Percentiles rank a stretch among this genome's conserved stretches.
Evolutionary conservation across 2,329 filamentous ascomycete genomes (phyloP).

Genomic region (Blumeriella jaapii): DNA sequence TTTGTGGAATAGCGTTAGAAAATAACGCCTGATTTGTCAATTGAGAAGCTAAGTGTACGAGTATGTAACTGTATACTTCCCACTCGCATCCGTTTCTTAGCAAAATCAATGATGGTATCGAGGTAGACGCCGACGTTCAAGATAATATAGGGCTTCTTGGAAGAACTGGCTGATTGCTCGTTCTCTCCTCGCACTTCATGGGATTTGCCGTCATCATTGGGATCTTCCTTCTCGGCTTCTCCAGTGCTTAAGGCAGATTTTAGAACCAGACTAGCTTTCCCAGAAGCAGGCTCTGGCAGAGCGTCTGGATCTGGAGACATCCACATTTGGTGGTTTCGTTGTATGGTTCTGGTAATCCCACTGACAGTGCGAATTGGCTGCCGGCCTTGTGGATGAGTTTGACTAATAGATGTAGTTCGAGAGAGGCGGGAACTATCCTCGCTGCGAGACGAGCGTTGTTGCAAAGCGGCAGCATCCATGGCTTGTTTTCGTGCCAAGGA

Average conservation of each 20-base stretch:
- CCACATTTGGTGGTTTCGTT: slow-evolving; percentile 44
- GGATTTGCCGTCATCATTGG: neutral
- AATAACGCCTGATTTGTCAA: slow-evolving; percentile 86
- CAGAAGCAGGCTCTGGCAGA: slow-evolving; percentile 34
- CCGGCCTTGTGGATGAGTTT: slow-evolving; percentile 26
- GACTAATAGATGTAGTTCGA: slow-evolving; percentile 25
- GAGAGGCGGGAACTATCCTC: slow-evolving; percentile 28
- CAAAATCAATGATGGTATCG: slow-evolving; percentile 63
- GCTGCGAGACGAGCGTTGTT: slow-evolving; percentile 27
- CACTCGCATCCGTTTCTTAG: slow-evolving; percentile 67
- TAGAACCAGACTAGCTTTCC: slow-evolving; percentile 26
- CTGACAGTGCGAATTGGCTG: slow-evolving; percentile 25
- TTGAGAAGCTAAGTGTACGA: slow-evolving; percentile 78
- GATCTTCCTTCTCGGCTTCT: neutral
- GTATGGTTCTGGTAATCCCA: slow-evolving; percentile 21
- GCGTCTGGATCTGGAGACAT: slow-evolving; percentile 44
- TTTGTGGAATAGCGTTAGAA: slow-evolving; percentile 56
- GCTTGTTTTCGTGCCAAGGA: slow-evolving; percentile 34
- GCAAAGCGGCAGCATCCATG: slow-evolving; percentile 29
- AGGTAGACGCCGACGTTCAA: slow-evolving; percentile 44
- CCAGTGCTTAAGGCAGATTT: slow-evolving; percentile 14
- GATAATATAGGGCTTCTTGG: slow-evolving; percentile 4
- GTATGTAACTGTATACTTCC: slow-evolving; percentile 85
- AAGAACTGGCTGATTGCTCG: no score
- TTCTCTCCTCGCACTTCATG: no score